phyloP scores from a whole-genome alignment of 768 basidiomycete genomes.

The Chalciporus pseudorubinellus region DNA sequence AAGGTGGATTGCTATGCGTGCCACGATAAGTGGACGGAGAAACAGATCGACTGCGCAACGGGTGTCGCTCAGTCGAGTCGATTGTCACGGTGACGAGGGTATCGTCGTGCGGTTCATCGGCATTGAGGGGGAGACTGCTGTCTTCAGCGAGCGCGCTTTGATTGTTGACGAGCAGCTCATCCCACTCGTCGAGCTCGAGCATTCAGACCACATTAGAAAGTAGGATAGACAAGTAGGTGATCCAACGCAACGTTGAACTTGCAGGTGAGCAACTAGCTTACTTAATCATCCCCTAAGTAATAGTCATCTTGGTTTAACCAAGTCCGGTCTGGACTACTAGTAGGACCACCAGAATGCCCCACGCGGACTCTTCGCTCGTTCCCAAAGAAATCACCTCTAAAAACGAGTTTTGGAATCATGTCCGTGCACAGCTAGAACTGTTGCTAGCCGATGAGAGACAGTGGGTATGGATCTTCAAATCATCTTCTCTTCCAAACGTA shows the following conservation, averaged over 20 bases:
- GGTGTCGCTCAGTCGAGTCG: constrained; percentile 9
- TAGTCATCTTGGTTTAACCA: too few species aligned
- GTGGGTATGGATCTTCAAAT: constrained; percentile 57
- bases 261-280: too few species aligned
- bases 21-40: background rate
- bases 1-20: background rate
- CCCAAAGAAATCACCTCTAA: constrained; percentile 72
- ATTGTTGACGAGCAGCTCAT: constrained; percentile 21
- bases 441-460: constrained; percentile 67
- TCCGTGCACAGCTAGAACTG: constrained; percentile 56
- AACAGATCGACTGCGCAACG: constrained; percentile 16
- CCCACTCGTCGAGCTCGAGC: constrained; percentile 24
- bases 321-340: too few species aligned
- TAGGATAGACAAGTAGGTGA: background rate
- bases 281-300: too few species aligned
- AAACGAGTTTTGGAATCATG: constrained; percentile 76
- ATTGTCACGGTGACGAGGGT: background rate
- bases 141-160: background rate
- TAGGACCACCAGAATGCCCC: constrained; percentile 57
- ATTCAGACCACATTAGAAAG: constrained; percentile 27
- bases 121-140: background rate
- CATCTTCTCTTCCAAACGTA: constrained; percentile 1
- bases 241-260: background rate
- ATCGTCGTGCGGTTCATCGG: background rate
- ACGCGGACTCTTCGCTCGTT: constrained; percentile 76